A percentile compares a stretch with the other conserved stretches of the same genome.
These are phyloP conservation scores for Zoysia matrella DNA, from an alignment of 202 grass and related monocot species.

Conservation along the genomic window DNA sequence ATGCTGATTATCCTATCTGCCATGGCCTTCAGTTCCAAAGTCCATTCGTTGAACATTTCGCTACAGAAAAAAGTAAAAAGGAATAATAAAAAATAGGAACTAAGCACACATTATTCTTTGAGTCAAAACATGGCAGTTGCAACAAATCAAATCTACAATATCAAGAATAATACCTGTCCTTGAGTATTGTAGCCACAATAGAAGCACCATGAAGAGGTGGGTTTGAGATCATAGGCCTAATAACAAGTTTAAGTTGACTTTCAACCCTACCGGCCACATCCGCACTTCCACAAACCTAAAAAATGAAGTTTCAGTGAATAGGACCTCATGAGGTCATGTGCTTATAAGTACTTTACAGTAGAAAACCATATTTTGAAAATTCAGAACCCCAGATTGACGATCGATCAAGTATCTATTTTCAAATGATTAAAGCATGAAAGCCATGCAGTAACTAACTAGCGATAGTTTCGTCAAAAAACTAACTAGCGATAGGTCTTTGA, in stretches of 20 bases:
- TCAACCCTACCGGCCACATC: constrained; percentile 89
- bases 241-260: constrained; percentile 99
- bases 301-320: constrained; percentile 36
- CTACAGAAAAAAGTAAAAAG: constrained; percentile 44
- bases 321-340: neutral
- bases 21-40: constrained; percentile 94
- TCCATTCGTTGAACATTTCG: constrained; percentile 88
- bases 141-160: neutral
- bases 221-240: constrained; percentile 98
- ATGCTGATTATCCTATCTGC: constrained; percentile 94
- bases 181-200: constrained; percentile 93
- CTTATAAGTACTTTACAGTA: neutral
- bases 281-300: constrained; percentile 81
- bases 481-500: neutral
- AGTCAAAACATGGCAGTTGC: neutral
- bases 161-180: constrained; percentile 60
- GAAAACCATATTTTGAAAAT: neutral
- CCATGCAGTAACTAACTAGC: neutral
- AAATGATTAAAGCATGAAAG: constrained; percentile 1
- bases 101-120: constrained; percentile 10
- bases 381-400: neutral
- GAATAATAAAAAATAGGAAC: constrained; percentile 20
- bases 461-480: too few species aligned
- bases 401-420: neutral
- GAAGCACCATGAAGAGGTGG: constrained; percentile 97